These are phyloP conservation scores for Trichoderma lentiforme DNA, from an alignment of 2,329 filamentous ascomycete genomes.

Conservation along the genomic window DNA sequence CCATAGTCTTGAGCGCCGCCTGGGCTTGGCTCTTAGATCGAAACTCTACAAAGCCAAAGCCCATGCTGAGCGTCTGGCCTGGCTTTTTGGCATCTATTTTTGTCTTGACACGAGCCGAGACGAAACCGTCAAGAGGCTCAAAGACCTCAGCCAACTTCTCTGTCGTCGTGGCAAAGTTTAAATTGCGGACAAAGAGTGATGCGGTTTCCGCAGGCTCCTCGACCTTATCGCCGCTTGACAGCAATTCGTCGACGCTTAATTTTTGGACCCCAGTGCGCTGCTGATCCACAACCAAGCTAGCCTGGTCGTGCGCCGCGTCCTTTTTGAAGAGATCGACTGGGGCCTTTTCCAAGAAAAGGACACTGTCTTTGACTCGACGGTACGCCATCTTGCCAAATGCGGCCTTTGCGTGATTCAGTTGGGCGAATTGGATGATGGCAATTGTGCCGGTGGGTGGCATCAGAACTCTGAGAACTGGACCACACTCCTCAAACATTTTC, in stretches of 20 bases:
- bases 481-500: conserved; percentile 80
- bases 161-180: conserved; percentile 87
- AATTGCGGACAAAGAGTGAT: conserved; percentile 90
- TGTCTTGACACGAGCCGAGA: conserved; percentile 87
- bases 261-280: conserved; percentile 52
- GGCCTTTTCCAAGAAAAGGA: conserved; percentile 90
- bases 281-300: conserved; percentile 34
- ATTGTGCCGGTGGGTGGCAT: conserved; percentile 94
- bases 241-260: conserved; percentile 64
- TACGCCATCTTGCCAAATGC: conserved; percentile 87
- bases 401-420: conserved; percentile 72
- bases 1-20: conserved; percentile 78
- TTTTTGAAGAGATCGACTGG: conserved; percentile 72
- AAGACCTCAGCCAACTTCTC: conserved; percentile 74
- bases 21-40: conserved; percentile 72
- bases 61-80: conserved; percentile 88
- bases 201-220: conserved; percentile 60
- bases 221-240: conserved; percentile 53
- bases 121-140: conserved; percentile 77
- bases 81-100: conserved; percentile 90
- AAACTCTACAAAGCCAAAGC: conserved; percentile 94
- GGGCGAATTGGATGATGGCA: conserved; percentile 84
- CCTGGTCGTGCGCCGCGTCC: conserved; percentile 29
- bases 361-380: conserved; percentile 83
- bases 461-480: conserved; percentile 73